phyloP scores from a whole-genome alignment of 192 early-diverging fungal species.

The Coemansia reversa region DNA sequence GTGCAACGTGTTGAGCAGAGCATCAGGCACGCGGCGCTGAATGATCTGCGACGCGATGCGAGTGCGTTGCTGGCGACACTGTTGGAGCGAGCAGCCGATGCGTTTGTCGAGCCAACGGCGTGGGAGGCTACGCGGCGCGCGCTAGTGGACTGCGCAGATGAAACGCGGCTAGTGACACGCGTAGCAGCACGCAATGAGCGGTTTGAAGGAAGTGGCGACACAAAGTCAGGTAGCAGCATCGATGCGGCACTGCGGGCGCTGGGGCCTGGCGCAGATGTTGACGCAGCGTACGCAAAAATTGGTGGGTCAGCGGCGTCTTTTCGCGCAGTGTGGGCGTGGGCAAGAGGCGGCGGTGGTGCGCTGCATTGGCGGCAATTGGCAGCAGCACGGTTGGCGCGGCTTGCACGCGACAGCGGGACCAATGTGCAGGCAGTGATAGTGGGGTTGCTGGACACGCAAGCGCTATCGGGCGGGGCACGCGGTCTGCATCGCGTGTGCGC shows the following conservation, averaged over 20 bases:
- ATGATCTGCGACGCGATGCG: constrained; percentile 10
- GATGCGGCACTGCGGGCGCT: too few relatives aligned
- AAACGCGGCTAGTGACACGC: constrained; percentile 2
- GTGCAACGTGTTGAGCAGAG: constrained; percentile 27
- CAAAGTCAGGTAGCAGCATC: too few relatives aligned
- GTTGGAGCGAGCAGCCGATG: constrained; percentile 38
- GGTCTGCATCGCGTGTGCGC: constrained; percentile 19
- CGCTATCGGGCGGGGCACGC: constrained; percentile 5
- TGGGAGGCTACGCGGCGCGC: constrained; percentile 21
- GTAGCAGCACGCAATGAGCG: constrained; percentile 27
- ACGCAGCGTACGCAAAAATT: too few relatives aligned
- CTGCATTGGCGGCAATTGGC: background rate
- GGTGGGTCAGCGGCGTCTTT: too few relatives aligned
- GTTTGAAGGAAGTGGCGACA: too few relatives aligned
- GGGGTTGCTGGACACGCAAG: constrained; percentile 37
- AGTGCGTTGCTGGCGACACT: constrained; percentile 22
- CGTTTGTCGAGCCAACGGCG: constrained; percentile 51
- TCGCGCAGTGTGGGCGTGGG: too few relatives aligned
- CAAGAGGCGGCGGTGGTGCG: too few relatives aligned
- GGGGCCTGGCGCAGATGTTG: too few relatives aligned
- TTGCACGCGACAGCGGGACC: background rate
- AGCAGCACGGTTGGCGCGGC: background rate
- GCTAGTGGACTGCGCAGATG: background rate
- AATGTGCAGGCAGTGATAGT: constrained; percentile 30
- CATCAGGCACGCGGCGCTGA: constrained; percentile 19